Evolutionary conservation across 768 basidiomycete species (phyloP).

Genomic region (Suillus placidus): DNA sequence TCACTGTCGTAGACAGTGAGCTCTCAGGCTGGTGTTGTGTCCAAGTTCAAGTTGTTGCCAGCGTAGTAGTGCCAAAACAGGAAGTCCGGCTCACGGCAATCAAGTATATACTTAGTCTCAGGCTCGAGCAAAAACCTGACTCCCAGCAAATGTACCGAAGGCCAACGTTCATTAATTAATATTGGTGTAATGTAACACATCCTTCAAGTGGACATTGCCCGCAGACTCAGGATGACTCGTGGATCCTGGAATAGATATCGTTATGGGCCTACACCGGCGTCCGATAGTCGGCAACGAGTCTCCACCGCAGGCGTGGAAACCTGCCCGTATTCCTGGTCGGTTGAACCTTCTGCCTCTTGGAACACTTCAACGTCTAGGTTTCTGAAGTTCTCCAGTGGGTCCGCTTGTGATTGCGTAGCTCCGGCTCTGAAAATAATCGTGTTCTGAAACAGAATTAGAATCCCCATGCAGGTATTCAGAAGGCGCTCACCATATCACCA

Average conservation of each 20-base stretch:
- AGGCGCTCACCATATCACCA: background rate
- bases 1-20: too few species aligned
- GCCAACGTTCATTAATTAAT: background rate
- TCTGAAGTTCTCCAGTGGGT: background rate
- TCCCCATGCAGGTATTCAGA: background rate
- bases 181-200: background rate
- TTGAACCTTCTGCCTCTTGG: background rate
- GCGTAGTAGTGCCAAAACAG: too few species aligned
- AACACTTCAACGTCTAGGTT: background rate
- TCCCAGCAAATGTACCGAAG: too few species aligned
- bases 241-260: too few species aligned
- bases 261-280: background rate
- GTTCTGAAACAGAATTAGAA: background rate
- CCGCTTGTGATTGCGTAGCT: background rate
- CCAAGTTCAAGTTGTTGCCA: too few species aligned
- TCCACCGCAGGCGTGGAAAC: background rate
- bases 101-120: too few species aligned
- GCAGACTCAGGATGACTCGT: too few species aligned
- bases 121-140: too few species aligned
- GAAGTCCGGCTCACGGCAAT: too few species aligned
- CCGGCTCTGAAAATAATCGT: background rate
- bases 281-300: background rate
- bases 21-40: too few species aligned
- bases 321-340: too few species aligned
- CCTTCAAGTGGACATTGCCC: background rate